Base-by-base conservation (phyloP, 2,329 filamentous ascomycete genomes). In the Septoria petroselini region DNA sequence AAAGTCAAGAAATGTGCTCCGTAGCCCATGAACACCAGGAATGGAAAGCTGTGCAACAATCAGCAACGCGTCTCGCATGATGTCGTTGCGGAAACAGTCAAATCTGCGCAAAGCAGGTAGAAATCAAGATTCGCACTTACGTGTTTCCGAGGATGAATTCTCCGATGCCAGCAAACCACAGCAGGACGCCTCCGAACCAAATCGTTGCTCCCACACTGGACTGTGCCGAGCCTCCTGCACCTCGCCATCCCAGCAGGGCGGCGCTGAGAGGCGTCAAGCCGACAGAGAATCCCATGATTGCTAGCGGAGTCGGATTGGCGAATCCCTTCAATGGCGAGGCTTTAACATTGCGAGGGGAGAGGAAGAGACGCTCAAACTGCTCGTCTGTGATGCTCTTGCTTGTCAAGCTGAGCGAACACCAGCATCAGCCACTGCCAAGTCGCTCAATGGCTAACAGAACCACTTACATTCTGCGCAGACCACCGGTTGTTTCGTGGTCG, bases 91-190 rank as follows among this genome's bases (percentile, higher is more conserved):
- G n/a, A n/a, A n/a, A n/a, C n/a, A n/a, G n/a, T n/a, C n/a, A n/a
- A n/a, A n/a, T n/a, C n/a, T n/a, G n/a, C n/a, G n/a, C n/a, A n/a
- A n/a, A n/a, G n/a, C n/a, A n/a, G n/a, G n/a, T n/a, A n/a, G 19
- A 14, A 12, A 35, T 34, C 1, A 57, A 52, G 29, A 61, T 34
- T n/a, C 31, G 4, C 4, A 41, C 39, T 41, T 12, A 63, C 12
- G 61, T 64, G 25, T 70, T 69, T 31, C 67, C 66, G n/a, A 69
- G 54, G 34, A 70, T 43, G 42, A 68, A 69, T 42, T 69, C 66
- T 23, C 67, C 61, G 11, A 69, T 45, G n/a, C 61, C 58, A 14
- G 62, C 63, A 34, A 69, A 33, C n/a, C 65, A 48, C 57, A 69
- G 60, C 7, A 68, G 58, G 12, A 68, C 49, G 34, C 67, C 67